Percentiles rank a stretch among this genome's conserved stretches.
phyloP scores from a whole-genome alignment of 2,329 filamentous ascomycete species.

The Arthrinium puccinioides region DNA sequence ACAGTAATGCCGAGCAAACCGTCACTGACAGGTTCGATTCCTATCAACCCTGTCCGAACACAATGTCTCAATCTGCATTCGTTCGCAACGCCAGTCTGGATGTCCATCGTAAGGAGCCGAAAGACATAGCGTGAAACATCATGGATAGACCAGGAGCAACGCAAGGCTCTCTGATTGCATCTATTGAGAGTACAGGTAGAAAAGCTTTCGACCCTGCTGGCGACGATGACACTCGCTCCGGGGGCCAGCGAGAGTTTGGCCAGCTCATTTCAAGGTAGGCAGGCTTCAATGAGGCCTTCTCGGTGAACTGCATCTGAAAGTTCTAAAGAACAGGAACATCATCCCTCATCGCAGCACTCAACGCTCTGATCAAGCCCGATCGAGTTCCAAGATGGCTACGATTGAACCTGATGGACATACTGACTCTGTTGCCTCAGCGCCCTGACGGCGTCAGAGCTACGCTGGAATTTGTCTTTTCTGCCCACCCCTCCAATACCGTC shows the following conservation, averaged over 20 bases:
- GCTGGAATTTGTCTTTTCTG: constrained; percentile 64
- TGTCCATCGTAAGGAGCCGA: too few species aligned
- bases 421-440: constrained; percentile 55
- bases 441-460: constrained; percentile 58
- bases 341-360: constrained; percentile 52
- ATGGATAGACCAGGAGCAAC: constrained; percentile 13
- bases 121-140: neutral
- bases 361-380: constrained; percentile 55
- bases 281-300: neutral
- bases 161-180: constrained; percentile 23
- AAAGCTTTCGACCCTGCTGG: constrained; percentile 41
- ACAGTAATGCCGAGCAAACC: too few species aligned
- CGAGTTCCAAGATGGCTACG: constrained; percentile 54
- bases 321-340: constrained; percentile 35
- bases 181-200: constrained; percentile 31
- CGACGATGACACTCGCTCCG: constrained; percentile 22
- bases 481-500: constrained; percentile 49
- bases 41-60: too few species aligned
- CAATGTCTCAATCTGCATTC: too few species aligned
- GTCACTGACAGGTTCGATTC: neutral
- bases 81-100: too few species aligned
- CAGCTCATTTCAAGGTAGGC: constrained; percentile 42
- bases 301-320: constrained; percentile 16
- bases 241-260: constrained; percentile 33
- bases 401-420: constrained; percentile 43